Percentiles rank a stretch among this genome's conserved stretches.
phyloP scores from a whole-genome alignment of 805 yeast genomes.

The Ogataea glucozyma region DNA sequence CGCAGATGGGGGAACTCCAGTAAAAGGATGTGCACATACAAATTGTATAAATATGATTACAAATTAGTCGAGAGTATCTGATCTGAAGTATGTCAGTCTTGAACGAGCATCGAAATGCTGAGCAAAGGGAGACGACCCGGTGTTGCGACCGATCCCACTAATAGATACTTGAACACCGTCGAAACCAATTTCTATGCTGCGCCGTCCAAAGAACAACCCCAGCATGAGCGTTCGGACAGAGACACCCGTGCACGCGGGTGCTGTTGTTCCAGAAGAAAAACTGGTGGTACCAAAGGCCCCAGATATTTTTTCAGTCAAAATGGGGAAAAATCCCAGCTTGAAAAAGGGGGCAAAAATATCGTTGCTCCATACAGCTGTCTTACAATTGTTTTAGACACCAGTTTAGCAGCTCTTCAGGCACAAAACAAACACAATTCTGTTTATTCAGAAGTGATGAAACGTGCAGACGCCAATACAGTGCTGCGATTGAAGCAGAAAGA shows the following conservation, averaged over 20 bases:
- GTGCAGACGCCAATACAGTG: constrained; percentile 4
- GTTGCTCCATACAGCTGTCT: constrained; percentile 10
- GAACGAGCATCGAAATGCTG: too few species aligned
- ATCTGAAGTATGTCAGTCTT: too few species aligned
- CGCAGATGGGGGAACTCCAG: too few species aligned
- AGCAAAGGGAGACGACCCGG: too few species aligned
- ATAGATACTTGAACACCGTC: background rate
- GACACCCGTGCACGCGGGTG: constrained; percentile 5
- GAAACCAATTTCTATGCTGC: too few species aligned
- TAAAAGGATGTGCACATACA: too few species aligned
- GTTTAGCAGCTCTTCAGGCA: constrained; percentile 7
- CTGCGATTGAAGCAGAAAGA: background rate
- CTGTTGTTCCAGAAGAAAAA: background rate
- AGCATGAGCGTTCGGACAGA: background rate
- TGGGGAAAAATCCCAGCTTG: background rate
- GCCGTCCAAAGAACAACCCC: too few species aligned
- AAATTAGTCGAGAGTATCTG: too few species aligned
- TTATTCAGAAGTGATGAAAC: constrained; percentile 12
- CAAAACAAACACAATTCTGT: constrained; percentile 6
- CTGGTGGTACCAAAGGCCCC: background rate
- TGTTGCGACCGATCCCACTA: too few species aligned
- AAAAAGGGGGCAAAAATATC: constrained; percentile 6
- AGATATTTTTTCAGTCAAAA: background rate
- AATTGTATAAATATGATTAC: too few species aligned
- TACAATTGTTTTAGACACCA: constrained; percentile 5